These are phyloP conservation scores for Puccinia horiana DNA, from an alignment of 1,284 basidiomycete genomes.

Conservation along the genomic window DNA sequence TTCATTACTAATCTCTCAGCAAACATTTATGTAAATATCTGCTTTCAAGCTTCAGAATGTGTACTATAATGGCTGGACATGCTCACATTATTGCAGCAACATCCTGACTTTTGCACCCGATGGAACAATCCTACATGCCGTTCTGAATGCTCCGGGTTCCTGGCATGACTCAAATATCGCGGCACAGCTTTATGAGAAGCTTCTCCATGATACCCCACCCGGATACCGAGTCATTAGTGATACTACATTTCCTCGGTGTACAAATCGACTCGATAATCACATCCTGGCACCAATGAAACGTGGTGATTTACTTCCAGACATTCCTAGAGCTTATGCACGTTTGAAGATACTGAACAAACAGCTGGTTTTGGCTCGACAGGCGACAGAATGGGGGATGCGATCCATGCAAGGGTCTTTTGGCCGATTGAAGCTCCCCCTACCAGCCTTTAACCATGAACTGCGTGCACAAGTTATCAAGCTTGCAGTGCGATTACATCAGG, in stretches of 20 bases:
- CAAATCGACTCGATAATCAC: background rate
- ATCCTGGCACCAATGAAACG: background rate
- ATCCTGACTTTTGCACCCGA: too few relatives aligned
- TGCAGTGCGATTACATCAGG: background rate
- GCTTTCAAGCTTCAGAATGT: background rate
- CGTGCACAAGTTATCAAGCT: background rate
- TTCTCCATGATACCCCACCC: background rate
- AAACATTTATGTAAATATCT: background rate
- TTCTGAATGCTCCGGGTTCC: too few relatives aligned
- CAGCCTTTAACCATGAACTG: background rate
- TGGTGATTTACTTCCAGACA: background rate
- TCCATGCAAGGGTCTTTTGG: background rate
- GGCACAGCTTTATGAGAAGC: background rate
- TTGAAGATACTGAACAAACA: background rate
- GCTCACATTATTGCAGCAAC: too few relatives aligned
- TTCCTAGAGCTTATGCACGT: background rate
- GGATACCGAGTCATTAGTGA: background rate
- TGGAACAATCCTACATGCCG: too few relatives aligned
- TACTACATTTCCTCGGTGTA: background rate
- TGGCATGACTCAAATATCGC: too few relatives aligned
- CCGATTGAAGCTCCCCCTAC: background rate
- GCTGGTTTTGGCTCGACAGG: background rate
- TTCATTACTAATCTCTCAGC: background rate
- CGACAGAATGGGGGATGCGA: background rate
- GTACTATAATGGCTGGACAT: too few relatives aligned